Conservation (phyloP, 306 rosid genomes). For the Clitoria ternatea region DNA sequence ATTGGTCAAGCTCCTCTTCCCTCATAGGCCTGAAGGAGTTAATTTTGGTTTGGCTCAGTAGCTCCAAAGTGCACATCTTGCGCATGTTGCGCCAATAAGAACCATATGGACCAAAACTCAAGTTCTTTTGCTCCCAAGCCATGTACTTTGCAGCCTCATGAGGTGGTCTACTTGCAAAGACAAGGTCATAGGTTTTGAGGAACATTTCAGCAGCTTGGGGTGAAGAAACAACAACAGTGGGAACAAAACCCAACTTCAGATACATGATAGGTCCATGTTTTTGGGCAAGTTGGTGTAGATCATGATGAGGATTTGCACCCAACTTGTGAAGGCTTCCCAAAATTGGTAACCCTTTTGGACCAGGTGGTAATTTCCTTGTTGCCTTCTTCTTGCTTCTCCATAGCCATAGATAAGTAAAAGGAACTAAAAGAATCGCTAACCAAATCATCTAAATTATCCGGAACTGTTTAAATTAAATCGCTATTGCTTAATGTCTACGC, state of each 20-base stretch:
- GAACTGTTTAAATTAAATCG: background rate
- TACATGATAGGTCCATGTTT: conserved; percentile 60
- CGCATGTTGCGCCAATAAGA: conserved; percentile 68
- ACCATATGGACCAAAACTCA: conserved; percentile 43
- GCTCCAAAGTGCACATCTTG: conserved; percentile 59
- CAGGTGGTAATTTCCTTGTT: conserved; percentile 50
- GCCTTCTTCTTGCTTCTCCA: conserved; percentile 25
- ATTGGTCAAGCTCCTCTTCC: conserved; percentile 44
- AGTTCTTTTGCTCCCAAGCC: conserved; percentile 35
- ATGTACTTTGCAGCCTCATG: conserved; percentile 33
- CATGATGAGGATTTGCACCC: conserved; percentile 48
- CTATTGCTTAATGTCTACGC: background rate
- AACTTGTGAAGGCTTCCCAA: conserved; percentile 49
- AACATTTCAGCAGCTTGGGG: conserved; percentile 62
- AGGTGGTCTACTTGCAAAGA: conserved; percentile 57
- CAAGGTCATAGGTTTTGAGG: conserved; percentile 54
- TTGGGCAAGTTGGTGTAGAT: conserved; percentile 42
- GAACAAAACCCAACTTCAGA: conserved; percentile 45
- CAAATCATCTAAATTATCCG: conserved; percentile 28
- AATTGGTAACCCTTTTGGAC: conserved; percentile 65
- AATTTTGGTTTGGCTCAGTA: conserved; percentile 47
- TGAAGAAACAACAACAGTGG: conserved; percentile 56
- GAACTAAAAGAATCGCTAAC: conserved; percentile 25
- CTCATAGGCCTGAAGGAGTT: conserved; percentile 50
- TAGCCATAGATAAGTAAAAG: conserved; percentile 32